Percentiles rank a stretch among this genome's conserved stretches.
phyloP scores from a whole-genome alignment of 345 rosid genomes.

The Populus nigra region DNA sequence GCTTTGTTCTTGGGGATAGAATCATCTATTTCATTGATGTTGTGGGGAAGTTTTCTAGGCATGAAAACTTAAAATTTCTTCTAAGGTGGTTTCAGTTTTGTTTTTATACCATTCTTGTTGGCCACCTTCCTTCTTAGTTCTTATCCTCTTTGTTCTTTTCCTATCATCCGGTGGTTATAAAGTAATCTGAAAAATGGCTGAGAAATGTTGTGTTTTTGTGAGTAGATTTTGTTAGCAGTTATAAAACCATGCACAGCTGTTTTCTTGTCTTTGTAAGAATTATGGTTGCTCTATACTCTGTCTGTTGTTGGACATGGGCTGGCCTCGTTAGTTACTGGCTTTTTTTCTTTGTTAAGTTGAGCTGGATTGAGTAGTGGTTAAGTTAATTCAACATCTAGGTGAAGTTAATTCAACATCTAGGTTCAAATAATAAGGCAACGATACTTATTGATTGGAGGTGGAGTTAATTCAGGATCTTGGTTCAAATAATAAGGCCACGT shows the following conservation, averaged over 20 bases:
- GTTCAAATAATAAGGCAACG: neutral
- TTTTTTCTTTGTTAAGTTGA: no score
- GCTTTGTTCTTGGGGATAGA: neutral
- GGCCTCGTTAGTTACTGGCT: neutral
- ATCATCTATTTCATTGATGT: neutral
- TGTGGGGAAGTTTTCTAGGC: neutral
- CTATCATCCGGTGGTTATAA: constrained; percentile 3
- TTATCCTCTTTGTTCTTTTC: neutral
- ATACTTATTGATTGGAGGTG: neutral
- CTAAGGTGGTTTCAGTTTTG: neutral
- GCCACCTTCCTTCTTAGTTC: neutral
- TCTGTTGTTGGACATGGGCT: neutral
- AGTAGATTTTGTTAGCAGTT: neutral
- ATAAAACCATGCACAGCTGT: neutral
- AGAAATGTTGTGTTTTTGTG: neutral
- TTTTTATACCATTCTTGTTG: neutral
- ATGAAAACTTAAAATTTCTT: neutral
- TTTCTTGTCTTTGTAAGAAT: neutral
- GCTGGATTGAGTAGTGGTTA: no score
- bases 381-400: neutral
- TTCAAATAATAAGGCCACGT: neutral
- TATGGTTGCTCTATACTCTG: neutral
- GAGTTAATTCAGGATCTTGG: neutral
- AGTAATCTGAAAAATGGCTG: neutral
- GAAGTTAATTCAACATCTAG: neutral